phyloP scores from a whole-genome alignment of 192 early-diverging fungal species.

The Glomus cerebriforme region DNA sequence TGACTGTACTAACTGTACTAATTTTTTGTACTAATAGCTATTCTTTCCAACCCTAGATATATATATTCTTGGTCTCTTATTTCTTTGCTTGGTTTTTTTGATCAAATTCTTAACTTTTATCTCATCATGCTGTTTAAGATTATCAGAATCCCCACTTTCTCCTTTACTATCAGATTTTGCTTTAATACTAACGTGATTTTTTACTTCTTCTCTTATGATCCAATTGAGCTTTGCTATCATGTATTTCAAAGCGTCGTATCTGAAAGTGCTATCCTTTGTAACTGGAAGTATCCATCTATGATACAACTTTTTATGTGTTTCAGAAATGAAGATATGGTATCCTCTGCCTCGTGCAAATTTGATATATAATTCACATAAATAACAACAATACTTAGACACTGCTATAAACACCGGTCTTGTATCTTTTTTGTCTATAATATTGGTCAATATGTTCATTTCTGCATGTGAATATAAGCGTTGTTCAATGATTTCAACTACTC shows the following conservation, averaged over 20 bases:
- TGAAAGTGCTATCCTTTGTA: background rate
- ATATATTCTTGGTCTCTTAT: too few relatives aligned
- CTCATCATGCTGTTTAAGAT: too few relatives aligned
- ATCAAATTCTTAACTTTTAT: too few relatives aligned
- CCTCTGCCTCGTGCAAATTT: background rate
- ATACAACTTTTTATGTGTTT: background rate
- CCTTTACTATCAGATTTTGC: too few relatives aligned
- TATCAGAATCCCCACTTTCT: too few relatives aligned
- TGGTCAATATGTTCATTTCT: background rate
- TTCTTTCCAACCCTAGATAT: too few relatives aligned
- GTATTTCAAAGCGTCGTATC: background rate
- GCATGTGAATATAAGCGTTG: background rate
- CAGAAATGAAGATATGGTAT: background rate
- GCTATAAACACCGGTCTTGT: background rate
- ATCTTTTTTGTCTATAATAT: background rate
- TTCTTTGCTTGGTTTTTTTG: too few relatives aligned
- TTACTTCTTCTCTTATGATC: too few relatives aligned
- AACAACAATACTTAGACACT: background rate
- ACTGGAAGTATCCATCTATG: background rate
- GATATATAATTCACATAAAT: background rate
- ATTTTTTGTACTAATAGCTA: too few relatives aligned
- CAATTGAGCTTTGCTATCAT: too few relatives aligned
- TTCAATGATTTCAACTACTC: background rate
- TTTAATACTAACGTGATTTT: too few relatives aligned
- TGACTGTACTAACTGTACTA: too few relatives aligned